Evolutionary conservation across 495 filamentous ascomycete species (phyloP).

Genomic region (Trichoderma virens): DNA sequence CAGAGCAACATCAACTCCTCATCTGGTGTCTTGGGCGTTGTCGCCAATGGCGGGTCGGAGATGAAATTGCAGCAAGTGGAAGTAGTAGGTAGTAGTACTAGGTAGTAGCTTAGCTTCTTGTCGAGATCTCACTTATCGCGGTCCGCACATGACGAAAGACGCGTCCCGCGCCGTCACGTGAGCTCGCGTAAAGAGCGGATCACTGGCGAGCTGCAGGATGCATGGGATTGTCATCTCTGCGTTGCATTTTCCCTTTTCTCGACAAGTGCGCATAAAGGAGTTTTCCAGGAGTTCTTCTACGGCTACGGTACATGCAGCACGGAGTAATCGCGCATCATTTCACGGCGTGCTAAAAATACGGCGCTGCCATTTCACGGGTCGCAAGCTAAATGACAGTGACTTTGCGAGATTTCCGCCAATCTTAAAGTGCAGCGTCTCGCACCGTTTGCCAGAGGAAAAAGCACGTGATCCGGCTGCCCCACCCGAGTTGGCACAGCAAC

Average conservation of each 20-base stretch:
- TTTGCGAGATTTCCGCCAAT: not conserved
- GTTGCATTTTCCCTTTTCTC: not conserved
- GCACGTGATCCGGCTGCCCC: not conserved
- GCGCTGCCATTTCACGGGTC: not conserved
- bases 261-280: not conserved
- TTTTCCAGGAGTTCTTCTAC: not conserved
- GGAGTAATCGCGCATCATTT: not conserved
- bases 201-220: not conserved
- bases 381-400: not conserved
- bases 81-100: no score
- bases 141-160: not conserved
- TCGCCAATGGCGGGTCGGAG: no score
- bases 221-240: not conserved
- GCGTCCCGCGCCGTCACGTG: conserved; percentile 7
- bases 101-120: no score
- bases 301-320: not conserved
- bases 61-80: not conserved
- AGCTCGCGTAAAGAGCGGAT: conserved; percentile 2
- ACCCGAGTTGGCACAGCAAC: not conserved
- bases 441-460: not conserved
- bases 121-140: not conserved
- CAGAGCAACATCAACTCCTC: not conserved
- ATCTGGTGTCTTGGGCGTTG: not conserved
- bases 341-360: not conserved
- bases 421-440: not conserved